Percentiles rank a stretch among this genome's conserved stretches.
Evolutionary conservation across 148 eudicot species (phyloP).

Genomic region (Silene latifolia): DNA sequence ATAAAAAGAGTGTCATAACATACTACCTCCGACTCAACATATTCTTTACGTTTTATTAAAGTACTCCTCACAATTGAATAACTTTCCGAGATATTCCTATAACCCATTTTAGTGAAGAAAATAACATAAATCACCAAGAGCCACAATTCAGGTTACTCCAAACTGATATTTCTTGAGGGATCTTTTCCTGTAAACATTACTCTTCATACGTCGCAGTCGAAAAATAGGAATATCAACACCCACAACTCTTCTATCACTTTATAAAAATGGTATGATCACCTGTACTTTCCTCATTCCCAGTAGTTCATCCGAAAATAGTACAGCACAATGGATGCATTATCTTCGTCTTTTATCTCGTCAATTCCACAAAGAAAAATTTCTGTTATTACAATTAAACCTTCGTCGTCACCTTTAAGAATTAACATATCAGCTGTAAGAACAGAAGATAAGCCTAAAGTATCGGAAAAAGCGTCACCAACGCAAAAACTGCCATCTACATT

Average conservation of each 20-base stretch:
- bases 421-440: conserved; percentile 20
- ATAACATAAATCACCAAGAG: neutral
- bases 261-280: neutral
- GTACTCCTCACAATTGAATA: neutral
- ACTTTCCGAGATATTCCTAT: neutral
- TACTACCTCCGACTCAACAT: too few relatives aligned
- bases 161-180: conserved; percentile 3
- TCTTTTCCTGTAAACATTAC: too few relatives aligned
- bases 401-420: conserved; percentile 11
- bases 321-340: conserved; percentile 28
- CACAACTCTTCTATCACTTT: neutral
- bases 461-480: conserved; percentile 1
- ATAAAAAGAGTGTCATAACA: too few relatives aligned
- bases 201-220: neutral
- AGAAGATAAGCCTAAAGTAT: conserved; percentile 22
- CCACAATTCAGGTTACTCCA: conserved; percentile 1
- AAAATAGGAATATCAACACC: conserved; percentile 1
- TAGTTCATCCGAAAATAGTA: too few relatives aligned
- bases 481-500: neutral
- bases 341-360: conserved; percentile 24
- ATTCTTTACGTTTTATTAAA: too few relatives aligned
- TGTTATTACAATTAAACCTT: neutral
- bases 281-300: neutral
- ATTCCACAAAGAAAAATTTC: conserved; percentile 18
- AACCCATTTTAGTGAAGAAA: too few relatives aligned